Evolutionary conservation across 495 filamentous ascomycete species (phyloP).

Genomic region (Hypomontagnella submonticulosa): DNA sequence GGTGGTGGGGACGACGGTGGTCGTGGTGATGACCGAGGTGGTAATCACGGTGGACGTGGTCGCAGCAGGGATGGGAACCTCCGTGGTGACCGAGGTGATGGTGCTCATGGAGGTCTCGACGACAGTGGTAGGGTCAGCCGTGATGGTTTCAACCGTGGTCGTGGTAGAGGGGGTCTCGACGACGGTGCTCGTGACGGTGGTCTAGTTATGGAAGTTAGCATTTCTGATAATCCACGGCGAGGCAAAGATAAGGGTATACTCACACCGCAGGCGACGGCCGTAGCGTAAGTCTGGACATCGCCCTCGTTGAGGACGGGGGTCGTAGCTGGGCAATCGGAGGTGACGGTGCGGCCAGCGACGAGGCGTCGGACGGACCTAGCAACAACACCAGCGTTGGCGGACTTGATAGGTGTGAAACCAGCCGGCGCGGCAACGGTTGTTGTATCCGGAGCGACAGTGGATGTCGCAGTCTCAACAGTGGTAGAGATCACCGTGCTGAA

Average conservation of each 20-base stretch:
- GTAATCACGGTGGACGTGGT: constrained; percentile 4
- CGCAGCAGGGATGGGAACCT: constrained; percentile 14
- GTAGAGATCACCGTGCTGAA: not conserved
- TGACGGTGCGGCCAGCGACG: constrained; percentile 9
- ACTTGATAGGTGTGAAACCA: constrained; percentile 30
- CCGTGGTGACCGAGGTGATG: constrained; percentile 18
- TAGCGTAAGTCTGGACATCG: constrained; percentile 16
- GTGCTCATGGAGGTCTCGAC: constrained; percentile 16
- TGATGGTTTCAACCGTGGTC: constrained; percentile 10
- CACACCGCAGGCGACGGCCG: constrained; percentile 13
- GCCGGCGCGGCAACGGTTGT: not conserved
- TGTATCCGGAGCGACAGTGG: not conserved
- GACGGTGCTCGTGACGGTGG: not conserved
- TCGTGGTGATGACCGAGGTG: constrained; percentile 11
- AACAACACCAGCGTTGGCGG: constrained; percentile 4
- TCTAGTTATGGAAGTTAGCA: not conserved
- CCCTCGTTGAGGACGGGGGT: constrained; percentile 19
- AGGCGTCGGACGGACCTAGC: constrained; percentile 11
- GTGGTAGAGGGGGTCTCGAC: constrained; percentile 1
- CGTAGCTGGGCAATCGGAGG: constrained; percentile 4
- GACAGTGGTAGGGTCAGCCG: constrained; percentile 11
- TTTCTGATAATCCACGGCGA: no score
- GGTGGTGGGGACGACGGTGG: constrained; percentile 14
- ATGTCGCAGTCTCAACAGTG: not conserved
- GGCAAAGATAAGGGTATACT: not conserved